Evolutionary conservation across 1,139 yeast species (phyloP), one percentile per base, ranked within the genome.

Genomic region (Pichia sp.): DNA sequence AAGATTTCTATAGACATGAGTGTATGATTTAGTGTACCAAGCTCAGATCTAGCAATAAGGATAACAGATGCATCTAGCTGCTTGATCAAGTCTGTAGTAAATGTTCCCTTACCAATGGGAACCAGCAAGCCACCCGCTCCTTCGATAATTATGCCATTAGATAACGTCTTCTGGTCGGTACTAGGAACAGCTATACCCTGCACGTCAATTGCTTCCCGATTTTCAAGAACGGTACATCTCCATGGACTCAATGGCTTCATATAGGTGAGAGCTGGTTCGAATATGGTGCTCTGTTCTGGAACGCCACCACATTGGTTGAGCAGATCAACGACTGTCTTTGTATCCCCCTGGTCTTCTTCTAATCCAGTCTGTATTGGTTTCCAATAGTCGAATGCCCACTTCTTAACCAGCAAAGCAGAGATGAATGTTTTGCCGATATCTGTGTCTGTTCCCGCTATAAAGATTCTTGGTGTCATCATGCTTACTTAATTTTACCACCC

Each of bases 41-140:
- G 43, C 1, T 50, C 55, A 17, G 60, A 52, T 34, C 58, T 45
- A 3, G 60, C 58, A 18, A 58, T 60, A 12, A 57, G 47, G 22
- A 58, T 47, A 10, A 51, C 53, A 5, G 50, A 44, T 5, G 49
- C 39, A 16, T 50, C 40, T n/a, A 56, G 24, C 16, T 41, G 39
- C 21, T 42, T 42, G 12, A 58, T 50, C 25, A 56, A 38, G 33
- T 57, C 60, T 8, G 53, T 48, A 5, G 55, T 57, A 3, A 53
- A 50, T 12, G 41, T 27, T 4, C 42, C 35, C 14, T 47, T 46
- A n/a, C 51, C 53, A 5, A 58, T 37, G 8, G 63, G 62, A 14
- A 58, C 62, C 22, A 37, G 48, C 7, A 53, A 37, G 9, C 63
- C 62, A 22, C 61, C 62, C 6, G 62, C 63, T 17, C 62, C 62